A percentile compares a stretch with the other conserved stretches of the same genome.
These are phyloP conservation scores for Purpureocillium lavendulum DNA, from an alignment of 2,329 filamentous ascomycete genomes.

Conservation along the genomic window DNA sequence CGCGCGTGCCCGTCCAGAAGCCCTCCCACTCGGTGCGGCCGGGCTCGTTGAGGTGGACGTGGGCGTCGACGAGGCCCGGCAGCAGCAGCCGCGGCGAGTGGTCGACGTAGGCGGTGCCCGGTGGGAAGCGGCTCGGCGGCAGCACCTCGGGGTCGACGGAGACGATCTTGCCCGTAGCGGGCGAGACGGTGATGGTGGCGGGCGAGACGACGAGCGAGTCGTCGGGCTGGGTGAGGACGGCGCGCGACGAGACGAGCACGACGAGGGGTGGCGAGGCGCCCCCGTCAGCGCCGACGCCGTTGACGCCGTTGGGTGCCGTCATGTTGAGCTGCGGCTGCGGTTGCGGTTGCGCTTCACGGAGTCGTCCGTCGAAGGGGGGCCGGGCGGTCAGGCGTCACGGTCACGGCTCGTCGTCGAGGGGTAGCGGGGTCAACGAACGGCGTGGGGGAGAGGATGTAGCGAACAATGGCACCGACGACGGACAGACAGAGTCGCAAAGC, in stretches of 20 bases:
- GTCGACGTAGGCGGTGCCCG: conserved; percentile 66
- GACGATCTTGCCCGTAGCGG: conserved; percentile 73
- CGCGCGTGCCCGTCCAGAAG: conserved; percentile 88
- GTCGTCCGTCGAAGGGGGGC: too few relatives aligned
- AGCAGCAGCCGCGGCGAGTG: conserved; percentile 78
- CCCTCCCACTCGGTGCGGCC: conserved; percentile 98
- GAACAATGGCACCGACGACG: too few relatives aligned
- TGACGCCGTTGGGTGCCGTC: too few relatives aligned
- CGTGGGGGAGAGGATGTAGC: too few relatives aligned
- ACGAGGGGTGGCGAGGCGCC: conserved; percentile 31
- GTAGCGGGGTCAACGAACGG: too few relatives aligned
- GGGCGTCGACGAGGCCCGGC: conserved; percentile 89
- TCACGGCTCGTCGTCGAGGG: too few relatives aligned
- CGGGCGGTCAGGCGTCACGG: too few relatives aligned
- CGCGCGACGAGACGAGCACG: conserved; percentile 77
- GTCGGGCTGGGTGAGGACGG: conserved; percentile 65
- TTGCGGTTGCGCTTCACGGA: too few relatives aligned
- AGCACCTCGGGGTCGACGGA: conserved; percentile 66
- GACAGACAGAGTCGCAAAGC: too few relatives aligned
- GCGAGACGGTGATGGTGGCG: conserved; percentile 75
- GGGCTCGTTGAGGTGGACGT: conserved; percentile 96
- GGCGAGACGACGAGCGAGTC: conserved; percentile 58
- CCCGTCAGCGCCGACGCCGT: too few relatives aligned
- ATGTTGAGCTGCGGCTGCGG: too few relatives aligned
- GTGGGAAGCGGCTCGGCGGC: conserved; percentile 66